Base-by-base conservation (phyloP, 495 filamentous ascomycete genomes). In the Hamigera avellanea region DNA sequence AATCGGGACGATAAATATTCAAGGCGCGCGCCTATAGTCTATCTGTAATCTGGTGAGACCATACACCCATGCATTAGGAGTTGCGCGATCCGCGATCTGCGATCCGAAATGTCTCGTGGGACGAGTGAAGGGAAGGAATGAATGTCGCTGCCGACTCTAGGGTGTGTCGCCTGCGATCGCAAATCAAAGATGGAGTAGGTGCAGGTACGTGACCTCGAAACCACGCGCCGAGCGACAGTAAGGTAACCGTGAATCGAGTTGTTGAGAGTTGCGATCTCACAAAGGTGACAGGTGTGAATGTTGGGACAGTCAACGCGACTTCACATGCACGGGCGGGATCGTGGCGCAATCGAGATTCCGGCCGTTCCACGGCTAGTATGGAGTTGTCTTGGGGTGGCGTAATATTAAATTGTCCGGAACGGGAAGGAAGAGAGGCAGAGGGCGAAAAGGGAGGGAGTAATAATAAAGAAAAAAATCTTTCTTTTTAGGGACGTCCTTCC, bases 1-100 rank as follows among this genome's bases (percentile, higher is more conserved):
- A 49, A 55, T 46, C 39, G 32, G 29, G 32, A 26, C 13, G 25
- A 37, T 30, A 38, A 23, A 41, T 18, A 18, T 5, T 27, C 42
- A 27, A 13, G 14, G 19, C 6, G 34, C 13, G 28, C 26, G 32
- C 14, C 40, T 28, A 28, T 32, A 26, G 27, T 39, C 19, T 37
- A 28, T 18, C 26, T 28, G 9, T 16, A 7, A 9, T 6, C 8
- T 32, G 8, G 9, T 9, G 30, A 17, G 6, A 17, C 30, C 8
- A 18, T 9, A 7, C 30, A 32, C n/a, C 15, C 17, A 14, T 32
- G 30, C 30, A 15, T 32, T 13, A 12, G 30, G 30, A 16, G 10
- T 5, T 5, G 27, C 14, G n/a, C 10, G 6, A 30, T 30, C 6
- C 14, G 12, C 10, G 12, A 30, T 5, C 27, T 5, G 12, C 6